These are phyloP conservation scores for Psilocybe sp. DNA, from an alignment of 768 basidiomycete species.

Conservation along the genomic window DNA sequence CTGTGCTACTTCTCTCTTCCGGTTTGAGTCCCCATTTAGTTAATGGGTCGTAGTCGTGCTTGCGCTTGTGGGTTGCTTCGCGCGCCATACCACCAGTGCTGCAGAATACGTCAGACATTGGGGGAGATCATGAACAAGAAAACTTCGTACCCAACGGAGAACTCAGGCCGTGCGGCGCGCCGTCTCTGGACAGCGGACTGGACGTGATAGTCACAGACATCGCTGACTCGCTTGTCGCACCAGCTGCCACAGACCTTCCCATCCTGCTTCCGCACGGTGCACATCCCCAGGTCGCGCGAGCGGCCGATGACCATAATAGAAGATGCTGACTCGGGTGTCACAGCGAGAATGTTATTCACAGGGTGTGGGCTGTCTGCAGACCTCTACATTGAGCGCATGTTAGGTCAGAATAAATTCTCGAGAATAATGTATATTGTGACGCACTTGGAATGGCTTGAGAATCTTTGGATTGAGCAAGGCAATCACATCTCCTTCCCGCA, in stretches of 20 bases:
- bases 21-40: slow-evolving; percentile 79
- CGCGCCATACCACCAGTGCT: slow-evolving; percentile 77
- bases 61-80: slow-evolving; percentile 46
- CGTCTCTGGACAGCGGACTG: slow-evolving; percentile 74
- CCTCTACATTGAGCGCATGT: slow-evolving; percentile 27
- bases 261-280: slow-evolving; percentile 72
- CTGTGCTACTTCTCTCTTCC: slow-evolving; percentile 29
- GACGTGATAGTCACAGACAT: slow-evolving; percentile 91
- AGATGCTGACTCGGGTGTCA: slow-evolving; percentile 80
- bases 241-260: slow-evolving; percentile 82
- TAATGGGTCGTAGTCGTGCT: slow-evolving; percentile 60
- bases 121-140: neutral
- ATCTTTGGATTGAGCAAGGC: slow-evolving; percentile 87
- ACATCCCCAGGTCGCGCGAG: slow-evolving; percentile 86
- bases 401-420: slow-evolving; percentile 3
- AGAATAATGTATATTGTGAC: slow-evolving; percentile 12
- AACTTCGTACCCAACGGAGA: slow-evolving; percentile 67
- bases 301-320: slow-evolving; percentile 85
- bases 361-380: slow-evolving; percentile 66
- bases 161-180: slow-evolving; percentile 81
- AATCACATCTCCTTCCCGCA: slow-evolving; percentile 87
- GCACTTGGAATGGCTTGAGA: slow-evolving; percentile 81
- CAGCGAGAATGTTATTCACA: slow-evolving; percentile 75
- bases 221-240: slow-evolving; percentile 86
- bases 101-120: neutral